These are phyloP conservation scores for Curvularia spicifera DNA, from an alignment of 2,329 filamentous ascomycete genomes.

Conservation along the genomic window DNA sequence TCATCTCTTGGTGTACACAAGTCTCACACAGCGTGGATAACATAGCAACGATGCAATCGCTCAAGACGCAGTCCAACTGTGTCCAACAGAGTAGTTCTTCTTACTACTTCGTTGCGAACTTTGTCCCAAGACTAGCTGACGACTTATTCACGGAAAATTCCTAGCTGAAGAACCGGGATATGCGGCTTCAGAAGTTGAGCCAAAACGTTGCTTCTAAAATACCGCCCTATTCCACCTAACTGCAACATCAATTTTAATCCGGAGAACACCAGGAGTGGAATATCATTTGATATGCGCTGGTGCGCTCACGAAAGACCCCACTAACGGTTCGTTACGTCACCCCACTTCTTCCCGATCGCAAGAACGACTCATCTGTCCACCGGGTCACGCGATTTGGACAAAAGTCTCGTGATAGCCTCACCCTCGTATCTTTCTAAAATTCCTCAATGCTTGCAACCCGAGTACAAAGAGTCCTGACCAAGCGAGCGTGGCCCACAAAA, in stretches of 20 bases:
- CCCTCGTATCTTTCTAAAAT: not conserved
- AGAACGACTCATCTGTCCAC: conserved; percentile 16
- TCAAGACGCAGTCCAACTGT: not conserved
- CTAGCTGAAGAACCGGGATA: too few relatives aligned
- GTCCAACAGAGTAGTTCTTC: not conserved
- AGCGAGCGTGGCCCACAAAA: not conserved
- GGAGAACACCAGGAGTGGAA: not conserved
- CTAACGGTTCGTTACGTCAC: conserved; percentile 31
- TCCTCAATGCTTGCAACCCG: conserved; percentile 1
- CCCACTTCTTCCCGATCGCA: conserved; percentile 33
- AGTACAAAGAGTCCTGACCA: conserved; percentile 9
- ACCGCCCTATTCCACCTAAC: not conserved
- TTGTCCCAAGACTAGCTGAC: not conserved
- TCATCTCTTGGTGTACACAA: not conserved
- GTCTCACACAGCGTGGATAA: not conserved
- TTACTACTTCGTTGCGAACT: not conserved
- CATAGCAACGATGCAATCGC: not conserved
- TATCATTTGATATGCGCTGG: too few relatives aligned
- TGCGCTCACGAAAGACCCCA: conserved; percentile 3
- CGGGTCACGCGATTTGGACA: conserved; percentile 22
- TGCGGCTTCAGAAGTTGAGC: not conserved
- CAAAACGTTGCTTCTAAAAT: not conserved
- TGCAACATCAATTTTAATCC: not conserved
- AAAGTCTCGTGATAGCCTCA: conserved; percentile 5
- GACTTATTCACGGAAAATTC: not conserved